A percentile compares a stretch with the other conserved stretches of the same genome.
Evolutionary conservation across 805 yeast species (phyloP).

Genomic region (Cyberlindnera veronae): DNA sequence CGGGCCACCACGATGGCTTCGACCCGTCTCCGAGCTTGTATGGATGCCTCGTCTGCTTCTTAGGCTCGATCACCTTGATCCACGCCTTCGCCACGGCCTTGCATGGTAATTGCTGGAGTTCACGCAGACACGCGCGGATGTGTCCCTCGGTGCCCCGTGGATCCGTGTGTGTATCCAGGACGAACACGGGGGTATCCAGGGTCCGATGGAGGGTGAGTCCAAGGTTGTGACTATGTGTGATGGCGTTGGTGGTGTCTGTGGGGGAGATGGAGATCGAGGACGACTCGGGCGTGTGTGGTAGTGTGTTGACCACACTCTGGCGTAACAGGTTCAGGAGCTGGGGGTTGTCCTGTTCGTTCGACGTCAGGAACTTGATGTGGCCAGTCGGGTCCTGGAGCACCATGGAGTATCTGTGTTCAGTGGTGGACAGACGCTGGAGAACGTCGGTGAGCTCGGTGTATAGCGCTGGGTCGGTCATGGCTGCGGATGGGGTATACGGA

Average conservation of each 20-base stretch:
- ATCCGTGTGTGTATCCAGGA: neutral
- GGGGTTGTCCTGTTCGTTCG: neutral
- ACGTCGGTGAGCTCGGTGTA: neutral
- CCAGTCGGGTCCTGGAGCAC: neutral
- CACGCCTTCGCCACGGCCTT: constrained; percentile 62
- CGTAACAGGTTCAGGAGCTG: neutral
- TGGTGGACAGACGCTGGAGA: neutral
- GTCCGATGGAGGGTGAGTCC: neutral
- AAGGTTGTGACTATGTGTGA: constrained; percentile 37
- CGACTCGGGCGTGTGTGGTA: constrained; percentile 52
- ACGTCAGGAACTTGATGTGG: neutral
- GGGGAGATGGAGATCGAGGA: no score
- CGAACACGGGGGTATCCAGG: neutral
- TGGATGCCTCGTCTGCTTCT: constrained; percentile 59
- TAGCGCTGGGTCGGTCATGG: no score
- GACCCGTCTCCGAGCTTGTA: constrained; percentile 48
- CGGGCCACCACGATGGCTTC: constrained; percentile 75
- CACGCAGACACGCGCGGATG: constrained; percentile 15
- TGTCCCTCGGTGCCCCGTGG: constrained; percentile 1
- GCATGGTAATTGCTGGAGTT: constrained; percentile 46
- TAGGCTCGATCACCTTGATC: constrained; percentile 65
- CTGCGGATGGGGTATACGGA: no score
- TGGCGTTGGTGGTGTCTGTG: constrained; percentile 69
- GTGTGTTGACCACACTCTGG: neutral
- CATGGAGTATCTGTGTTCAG: neutral